Evolutionary conservation across 805 yeast genomes (phyloP).

Genomic region (Soucietia sequanensis): DNA sequence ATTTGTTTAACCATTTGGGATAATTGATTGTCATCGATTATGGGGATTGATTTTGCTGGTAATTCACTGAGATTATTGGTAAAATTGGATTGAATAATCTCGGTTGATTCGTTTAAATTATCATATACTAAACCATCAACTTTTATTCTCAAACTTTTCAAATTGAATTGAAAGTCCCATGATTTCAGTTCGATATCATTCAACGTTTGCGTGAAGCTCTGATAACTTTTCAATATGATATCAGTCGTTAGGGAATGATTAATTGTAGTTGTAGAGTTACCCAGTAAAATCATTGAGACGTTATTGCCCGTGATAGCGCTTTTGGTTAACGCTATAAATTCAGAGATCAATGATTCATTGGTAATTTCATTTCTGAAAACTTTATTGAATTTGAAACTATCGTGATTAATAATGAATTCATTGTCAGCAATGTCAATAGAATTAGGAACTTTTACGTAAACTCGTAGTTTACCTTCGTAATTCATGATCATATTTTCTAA

Average conservation of each 20-base stretch:
- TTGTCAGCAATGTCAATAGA: not conserved
- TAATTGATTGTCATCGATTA: constrained; percentile 9
- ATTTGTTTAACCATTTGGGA: constrained; percentile 1
- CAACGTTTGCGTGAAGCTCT: constrained; percentile 5
- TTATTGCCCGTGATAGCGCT: constrained; percentile 4
- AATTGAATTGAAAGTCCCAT: constrained; percentile 9
- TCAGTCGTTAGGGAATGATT: constrained; percentile 3
- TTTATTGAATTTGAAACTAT: constrained; percentile 17
- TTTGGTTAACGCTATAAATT: constrained; percentile 19
- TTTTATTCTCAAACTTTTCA: constrained; percentile 7
- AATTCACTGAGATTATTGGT: constrained; percentile 4
- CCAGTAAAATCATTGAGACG: constrained; percentile 1
- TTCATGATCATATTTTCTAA: constrained; percentile 50
- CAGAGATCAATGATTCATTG: constrained; percentile 14
- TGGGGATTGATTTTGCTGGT: constrained; percentile 16
- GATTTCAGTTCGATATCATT: constrained; percentile 1
- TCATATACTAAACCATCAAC: constrained; percentile 7
- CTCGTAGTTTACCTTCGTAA: constrained; percentile 23
- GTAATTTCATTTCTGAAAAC: constrained; percentile 6
- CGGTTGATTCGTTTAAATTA: constrained; percentile 8
- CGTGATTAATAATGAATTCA: constrained; percentile 4
- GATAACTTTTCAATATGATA: constrained; percentile 9
- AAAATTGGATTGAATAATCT: not conserved
- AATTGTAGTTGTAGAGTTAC: not conserved
- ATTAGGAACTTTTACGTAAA: constrained; percentile 15